A percentile compares a stretch with the other conserved stretches of the same genome.
Evolutionary conservation across 768 basidiomycete species (phyloP).

Genomic region (Calvatia gigantea): DNA sequence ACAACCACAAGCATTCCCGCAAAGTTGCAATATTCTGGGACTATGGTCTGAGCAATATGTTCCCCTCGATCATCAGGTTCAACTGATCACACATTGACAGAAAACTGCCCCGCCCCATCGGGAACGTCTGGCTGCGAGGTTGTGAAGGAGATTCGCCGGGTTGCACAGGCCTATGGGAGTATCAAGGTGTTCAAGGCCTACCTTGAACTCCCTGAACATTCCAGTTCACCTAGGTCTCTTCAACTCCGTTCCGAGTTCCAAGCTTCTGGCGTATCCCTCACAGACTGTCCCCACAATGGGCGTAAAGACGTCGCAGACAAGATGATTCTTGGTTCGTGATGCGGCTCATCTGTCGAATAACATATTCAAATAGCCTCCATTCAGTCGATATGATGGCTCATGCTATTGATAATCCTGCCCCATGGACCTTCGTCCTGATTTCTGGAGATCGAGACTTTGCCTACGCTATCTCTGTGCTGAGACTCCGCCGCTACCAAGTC

Average conservation of each 20-base stretch:
- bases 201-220: conserved; percentile 25
- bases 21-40: conserved; percentile 25
- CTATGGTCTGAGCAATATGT: conserved; percentile 19
- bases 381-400: conserved; percentile 66
- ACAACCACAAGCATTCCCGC: conserved; percentile 5
- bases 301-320: conserved; percentile 26
- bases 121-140: conserved; percentile 24
- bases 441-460: conserved; percentile 66
- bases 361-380: not conserved
- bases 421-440: conserved; percentile 53
- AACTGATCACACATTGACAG: conserved; percentile 16
- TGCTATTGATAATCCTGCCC: conserved; percentile 56
- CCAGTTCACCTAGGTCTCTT: conserved; percentile 6
- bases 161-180: conserved; percentile 25
- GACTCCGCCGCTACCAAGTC: conserved; percentile 49
- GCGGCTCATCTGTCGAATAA: not conserved
- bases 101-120: conserved; percentile 27
- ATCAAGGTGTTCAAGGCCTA: conserved; percentile 31
- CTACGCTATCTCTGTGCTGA: conserved; percentile 57
- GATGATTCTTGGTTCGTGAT: conserved; percentile 24
- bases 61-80: not conserved
- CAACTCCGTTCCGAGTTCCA: conserved; percentile 26
- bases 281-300: conserved; percentile 27
- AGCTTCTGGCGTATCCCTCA: conserved; percentile 27
- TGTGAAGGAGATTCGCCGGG: conserved; percentile 23